Conservation (phyloP, 2,329 filamentous ascomycete genomes). For the Cryphonectria parasitica region DNA sequence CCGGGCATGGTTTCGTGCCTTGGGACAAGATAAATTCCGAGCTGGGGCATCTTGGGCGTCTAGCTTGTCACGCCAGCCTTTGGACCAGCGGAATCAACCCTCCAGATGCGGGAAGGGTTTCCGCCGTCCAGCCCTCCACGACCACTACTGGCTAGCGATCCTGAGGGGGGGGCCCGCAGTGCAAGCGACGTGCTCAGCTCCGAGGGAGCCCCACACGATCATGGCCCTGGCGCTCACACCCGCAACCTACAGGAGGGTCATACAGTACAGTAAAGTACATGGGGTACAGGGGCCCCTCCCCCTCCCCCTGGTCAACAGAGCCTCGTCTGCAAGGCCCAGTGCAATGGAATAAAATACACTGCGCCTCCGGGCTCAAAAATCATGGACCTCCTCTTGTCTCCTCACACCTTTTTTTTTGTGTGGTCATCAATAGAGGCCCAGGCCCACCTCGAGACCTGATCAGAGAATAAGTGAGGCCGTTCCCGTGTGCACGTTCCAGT, state of each 20-base stretch:
- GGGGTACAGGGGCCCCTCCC: too few species aligned
- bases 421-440: conserved; percentile 9
- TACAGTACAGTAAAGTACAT: not conserved
- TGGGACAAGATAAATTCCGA: not conserved
- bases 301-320: conserved; percentile 15
- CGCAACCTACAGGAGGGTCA: not conserved
- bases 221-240: not conserved
- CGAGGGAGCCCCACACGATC: not conserved
- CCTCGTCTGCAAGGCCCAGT: conserved; percentile 17
- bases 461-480: conserved; percentile 1
- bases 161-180: conserved; percentile 16
- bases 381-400: conserved; percentile 15
- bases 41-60: conserved; percentile 3
- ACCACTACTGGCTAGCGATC: conserved; percentile 17
- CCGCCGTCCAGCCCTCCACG: conserved; percentile 4
- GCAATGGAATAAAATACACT: conserved; percentile 25
- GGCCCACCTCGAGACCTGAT: conserved; percentile 8
- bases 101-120: not conserved
- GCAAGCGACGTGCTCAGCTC: conserved; percentile 8
- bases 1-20: not conserved
- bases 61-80: conserved; percentile 6
- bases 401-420: not conserved
- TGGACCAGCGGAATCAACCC: not conserved
- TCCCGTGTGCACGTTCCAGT: not conserved
- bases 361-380: conserved; percentile 19